These are phyloP conservation scores for Cantharellus anzutake DNA, from an alignment of 768 basidiomycete genomes.

Conservation along the genomic window DNA sequence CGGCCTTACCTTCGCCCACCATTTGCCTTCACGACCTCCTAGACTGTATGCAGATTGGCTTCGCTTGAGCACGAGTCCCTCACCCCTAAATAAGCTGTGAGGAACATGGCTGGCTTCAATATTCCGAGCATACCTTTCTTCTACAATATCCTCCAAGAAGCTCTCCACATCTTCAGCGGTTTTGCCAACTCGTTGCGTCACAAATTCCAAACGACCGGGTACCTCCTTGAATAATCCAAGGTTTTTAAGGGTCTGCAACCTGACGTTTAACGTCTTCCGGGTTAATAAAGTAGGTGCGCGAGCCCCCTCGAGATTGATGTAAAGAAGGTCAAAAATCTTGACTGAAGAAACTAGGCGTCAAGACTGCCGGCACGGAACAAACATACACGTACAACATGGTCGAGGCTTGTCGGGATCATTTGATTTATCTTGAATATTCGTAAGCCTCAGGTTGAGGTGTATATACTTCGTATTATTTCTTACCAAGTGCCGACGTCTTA, in stretches of 20 bases:
- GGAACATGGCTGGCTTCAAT: too few relatives aligned
- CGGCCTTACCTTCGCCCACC: conserved; percentile 64
- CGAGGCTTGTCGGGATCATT: conserved; percentile 47
- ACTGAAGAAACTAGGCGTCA: conserved; percentile 31
- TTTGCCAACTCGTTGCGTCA: conserved; percentile 48
- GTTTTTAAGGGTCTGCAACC: conserved; percentile 53
- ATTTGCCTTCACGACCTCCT: conserved; percentile 66
- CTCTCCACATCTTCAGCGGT: conserved; percentile 64
- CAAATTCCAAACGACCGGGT: conserved; percentile 65
- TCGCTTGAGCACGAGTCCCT: conserved; percentile 87
- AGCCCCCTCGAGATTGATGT: conserved; percentile 42
- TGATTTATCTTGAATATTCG: conserved; percentile 30
- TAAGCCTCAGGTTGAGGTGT: background rate
- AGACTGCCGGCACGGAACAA: background rate
- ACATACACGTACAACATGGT: conserved; percentile 63
- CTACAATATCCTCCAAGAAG: conserved; percentile 71
- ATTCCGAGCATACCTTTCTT: conserved; percentile 28
- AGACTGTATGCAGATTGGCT: conserved; percentile 60
- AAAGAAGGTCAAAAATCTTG: conserved; percentile 90
- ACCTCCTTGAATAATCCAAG: conserved; percentile 32
- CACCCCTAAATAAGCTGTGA: conserved; percentile 34
- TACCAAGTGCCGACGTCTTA: conserved; percentile 81
- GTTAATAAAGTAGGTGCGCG: conserved; percentile 49
- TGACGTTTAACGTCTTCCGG: conserved; percentile 46
- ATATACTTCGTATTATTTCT: background rate